Evolutionary conservation across 768 basidiomycete species (phyloP), one percentile per base, ranked within the genome.

Genomic region (Russula emetica): DNA sequence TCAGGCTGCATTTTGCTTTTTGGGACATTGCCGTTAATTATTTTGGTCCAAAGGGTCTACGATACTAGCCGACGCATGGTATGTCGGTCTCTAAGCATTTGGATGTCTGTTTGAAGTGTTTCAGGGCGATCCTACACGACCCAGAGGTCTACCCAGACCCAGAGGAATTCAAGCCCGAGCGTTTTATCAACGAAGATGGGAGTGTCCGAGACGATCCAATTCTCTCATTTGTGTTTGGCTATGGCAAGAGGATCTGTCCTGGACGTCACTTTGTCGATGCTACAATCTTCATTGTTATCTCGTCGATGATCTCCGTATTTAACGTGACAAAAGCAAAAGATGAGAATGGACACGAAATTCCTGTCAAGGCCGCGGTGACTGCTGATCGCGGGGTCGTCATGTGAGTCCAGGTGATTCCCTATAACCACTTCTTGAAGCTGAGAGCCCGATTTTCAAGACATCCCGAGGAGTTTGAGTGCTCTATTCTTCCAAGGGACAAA

Each of bases 31-130:
- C 45, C 10, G 10, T 13, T 47, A 22, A 22, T 10, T 11, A 22
- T 4, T n/a, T 22, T 10, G n/a, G 3, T 9, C 9, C n/a, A 9
- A 47, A 66, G 64, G 64, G 10, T 9, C 60, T 2, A 55, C 66
- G 5, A 62, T 74, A 3, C 30, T 73, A 44, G 70, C 63, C 2
- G 71, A 74, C 63, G 58, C 72, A 24, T 74, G 73, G 74, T 65
- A 26, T 47, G 54, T 57, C 3, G 13, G 14, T 20, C 2, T n/a
- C 9, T 8, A 50, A n/a, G 10, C 4, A 22, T 47, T n/a, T 11
- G 10, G 45, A 13, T 22, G 4, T 47, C 11, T 47, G 10, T 47
- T 22, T 28, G 13, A 49, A 2, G 13, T 13, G 5, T 34, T 30
- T 30, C 50, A 66, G 64, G 61, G 64, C 55, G n/a, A 66, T 66